phyloP scores from a whole-genome alignment of 176 grass and related monocot genomes.

The Paspalum notatum region DNA sequence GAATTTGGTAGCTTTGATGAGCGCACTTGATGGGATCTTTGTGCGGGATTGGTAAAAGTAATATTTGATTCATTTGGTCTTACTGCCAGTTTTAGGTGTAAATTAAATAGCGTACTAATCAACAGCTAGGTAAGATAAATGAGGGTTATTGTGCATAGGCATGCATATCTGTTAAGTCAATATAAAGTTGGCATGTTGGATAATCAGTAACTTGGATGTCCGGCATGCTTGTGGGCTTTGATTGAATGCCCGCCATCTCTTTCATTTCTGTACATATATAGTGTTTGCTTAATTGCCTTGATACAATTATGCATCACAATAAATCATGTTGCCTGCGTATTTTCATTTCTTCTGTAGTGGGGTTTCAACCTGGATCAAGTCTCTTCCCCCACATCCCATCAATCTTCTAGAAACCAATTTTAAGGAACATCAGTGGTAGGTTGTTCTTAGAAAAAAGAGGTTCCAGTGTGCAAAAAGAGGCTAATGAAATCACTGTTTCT shows the following conservation, averaged over 20 bases:
- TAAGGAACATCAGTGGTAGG: background rate
- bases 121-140: background rate
- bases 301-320: background rate
- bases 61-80: constrained; percentile 10
- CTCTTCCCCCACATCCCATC: background rate
- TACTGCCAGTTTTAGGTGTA: constrained; percentile 5
- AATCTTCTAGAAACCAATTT: background rate
- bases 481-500: background rate
- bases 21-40: constrained; percentile 15
- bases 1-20: background rate
- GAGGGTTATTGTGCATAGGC: background rate
- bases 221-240: background rate
- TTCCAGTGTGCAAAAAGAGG: background rate
- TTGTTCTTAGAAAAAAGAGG: background rate
- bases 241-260: background rate
- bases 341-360: background rate
- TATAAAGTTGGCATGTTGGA: constrained; percentile 16
- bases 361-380: background rate
- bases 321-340: constrained; percentile 5
- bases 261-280: background rate
- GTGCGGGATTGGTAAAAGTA: background rate
- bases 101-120: background rate
- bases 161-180: background rate
- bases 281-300: background rate
- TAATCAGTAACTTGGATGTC: background rate